Evolutionary conservation across 331 rosid genomes (phyloP).

Genomic region (Cucumis variabilis): DNA sequence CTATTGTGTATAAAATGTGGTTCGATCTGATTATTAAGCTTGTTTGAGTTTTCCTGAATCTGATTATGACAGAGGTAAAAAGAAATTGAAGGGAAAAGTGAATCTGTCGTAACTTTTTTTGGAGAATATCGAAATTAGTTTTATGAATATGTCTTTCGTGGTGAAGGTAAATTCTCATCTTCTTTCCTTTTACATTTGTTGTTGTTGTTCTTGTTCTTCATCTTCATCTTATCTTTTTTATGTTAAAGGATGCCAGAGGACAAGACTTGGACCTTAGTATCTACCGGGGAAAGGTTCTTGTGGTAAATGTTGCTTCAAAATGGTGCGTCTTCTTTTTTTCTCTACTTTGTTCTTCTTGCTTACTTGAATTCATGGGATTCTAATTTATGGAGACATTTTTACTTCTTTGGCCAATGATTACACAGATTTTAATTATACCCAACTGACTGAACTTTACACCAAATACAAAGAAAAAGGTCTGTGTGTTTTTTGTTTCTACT

Average conservation of each 20-base stretch:
- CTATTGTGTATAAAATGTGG: slow-evolving; percentile 24
- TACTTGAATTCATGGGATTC: slow-evolving; percentile 2
- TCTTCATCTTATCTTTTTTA: neutral
- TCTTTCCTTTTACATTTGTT: neutral
- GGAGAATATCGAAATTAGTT: neutral
- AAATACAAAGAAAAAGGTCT: slow-evolving; percentile 70
- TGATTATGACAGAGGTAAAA: slow-evolving; percentile 19
- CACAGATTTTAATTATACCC: slow-evolving; percentile 73
- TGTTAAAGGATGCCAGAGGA: slow-evolving; percentile 67
- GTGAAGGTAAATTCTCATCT: slow-evolving; percentile 65
- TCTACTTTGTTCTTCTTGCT: neutral
- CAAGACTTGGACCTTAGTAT: slow-evolving; percentile 69
- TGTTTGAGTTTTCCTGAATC: slow-evolving; percentile 14
- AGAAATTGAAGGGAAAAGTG: neutral
- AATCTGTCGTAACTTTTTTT: slow-evolving; percentile 17
- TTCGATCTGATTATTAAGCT: slow-evolving; percentile 18
- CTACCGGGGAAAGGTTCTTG: slow-evolving; percentile 82
- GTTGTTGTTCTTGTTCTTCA: neutral
- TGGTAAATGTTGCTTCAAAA: slow-evolving; percentile 93
- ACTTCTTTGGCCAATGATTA: slow-evolving; percentile 50
- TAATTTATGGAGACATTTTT: neutral
- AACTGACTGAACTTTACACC: slow-evolving; percentile 63
- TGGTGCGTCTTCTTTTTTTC: slow-evolving; percentile 54
- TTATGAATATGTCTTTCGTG: no score
- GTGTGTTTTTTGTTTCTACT: neutral